Conservation (phyloP, 768 basidiomycete species). For the Lactifluus piperatus region DNA sequence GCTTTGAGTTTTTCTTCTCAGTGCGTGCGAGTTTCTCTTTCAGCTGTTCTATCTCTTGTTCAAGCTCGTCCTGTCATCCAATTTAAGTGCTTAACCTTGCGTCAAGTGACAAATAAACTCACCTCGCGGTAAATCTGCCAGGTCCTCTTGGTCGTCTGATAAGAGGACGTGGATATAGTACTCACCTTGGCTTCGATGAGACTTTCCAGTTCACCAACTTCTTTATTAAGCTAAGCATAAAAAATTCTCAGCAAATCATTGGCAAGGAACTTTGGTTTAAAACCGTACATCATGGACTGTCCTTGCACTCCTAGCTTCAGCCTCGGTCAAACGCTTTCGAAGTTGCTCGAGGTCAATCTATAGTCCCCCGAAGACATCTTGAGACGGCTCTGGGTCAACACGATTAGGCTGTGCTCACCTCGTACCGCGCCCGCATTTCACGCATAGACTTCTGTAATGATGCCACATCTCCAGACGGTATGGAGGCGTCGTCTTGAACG, state of each 20-base stretch:
- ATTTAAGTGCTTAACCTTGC: too few relatives aligned
- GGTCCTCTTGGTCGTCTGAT: not conserved
- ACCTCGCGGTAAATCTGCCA: slow-evolving; percentile 78
- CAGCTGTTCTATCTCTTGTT: slow-evolving; percentile 69
- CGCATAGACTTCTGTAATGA: slow-evolving; percentile 35
- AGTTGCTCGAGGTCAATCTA: slow-evolving; percentile 62
- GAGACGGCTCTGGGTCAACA: not conserved
- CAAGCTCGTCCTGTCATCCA: slow-evolving; percentile 66
- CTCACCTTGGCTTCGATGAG: slow-evolving; percentile 89
- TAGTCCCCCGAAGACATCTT: not conserved
- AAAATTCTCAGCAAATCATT: slow-evolving; percentile 1
- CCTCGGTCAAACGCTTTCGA: slow-evolving; percentile 57
- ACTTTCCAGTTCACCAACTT: slow-evolving; percentile 86
- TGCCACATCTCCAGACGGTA: slow-evolving; percentile 28
- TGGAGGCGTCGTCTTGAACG: slow-evolving; percentile 21
- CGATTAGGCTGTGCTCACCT: slow-evolving; percentile 31
- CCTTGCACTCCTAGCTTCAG: slow-evolving; percentile 69
- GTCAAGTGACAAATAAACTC: slow-evolving; percentile 14
- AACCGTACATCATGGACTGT: slow-evolving; percentile 56
- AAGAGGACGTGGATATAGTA: not conserved
- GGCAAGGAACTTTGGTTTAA: not conserved
- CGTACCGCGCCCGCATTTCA: slow-evolving; percentile 44
- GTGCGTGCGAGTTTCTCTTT: slow-evolving; percentile 57
- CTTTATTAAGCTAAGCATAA: slow-evolving; percentile 67
- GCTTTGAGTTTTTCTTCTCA: slow-evolving; percentile 52